A percentile compares a stretch with the other conserved stretches of the same genome.
Evolutionary conservation across 2,329 filamentous ascomycete genomes (phyloP).

Genomic region (Trichoderma atroviride): DNA sequence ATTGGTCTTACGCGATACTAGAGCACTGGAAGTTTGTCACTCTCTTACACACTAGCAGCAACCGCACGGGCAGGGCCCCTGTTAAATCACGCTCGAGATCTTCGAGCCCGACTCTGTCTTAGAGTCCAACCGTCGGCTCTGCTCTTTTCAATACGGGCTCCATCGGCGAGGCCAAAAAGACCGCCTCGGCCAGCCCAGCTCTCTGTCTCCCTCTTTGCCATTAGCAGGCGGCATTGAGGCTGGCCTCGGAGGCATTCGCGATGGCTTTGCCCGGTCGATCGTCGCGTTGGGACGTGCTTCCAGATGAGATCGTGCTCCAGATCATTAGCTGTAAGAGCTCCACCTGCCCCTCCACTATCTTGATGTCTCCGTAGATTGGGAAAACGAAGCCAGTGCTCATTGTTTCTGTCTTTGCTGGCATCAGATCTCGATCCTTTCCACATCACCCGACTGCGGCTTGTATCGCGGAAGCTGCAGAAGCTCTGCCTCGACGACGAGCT

Average conservation of each 20-base stretch:
- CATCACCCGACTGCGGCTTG: conserved; percentile 67
- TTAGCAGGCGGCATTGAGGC: conserved; percentile 17
- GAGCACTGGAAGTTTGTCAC: conserved; percentile 7
- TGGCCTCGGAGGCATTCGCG: conserved; percentile 28
- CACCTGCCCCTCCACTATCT: conserved; percentile 10
- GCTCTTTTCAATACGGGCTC: background rate
- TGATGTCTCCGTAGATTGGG: conserved; percentile 1
- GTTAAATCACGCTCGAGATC: conserved; percentile 24
- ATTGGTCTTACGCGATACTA: conserved; percentile 18
- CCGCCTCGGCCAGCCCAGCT: conserved; percentile 8
- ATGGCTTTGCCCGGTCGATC: conserved; percentile 35
- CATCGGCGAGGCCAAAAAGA: conserved; percentile 8
- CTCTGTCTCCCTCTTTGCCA: conserved; percentile 19
- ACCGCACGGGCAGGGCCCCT: conserved; percentile 15
- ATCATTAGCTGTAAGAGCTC: conserved; percentile 61
- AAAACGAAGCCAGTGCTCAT: conserved; percentile 28
- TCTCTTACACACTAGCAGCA: conserved; percentile 21
- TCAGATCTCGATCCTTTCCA: conserved; percentile 43
- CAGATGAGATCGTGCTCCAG: conserved; percentile 65
- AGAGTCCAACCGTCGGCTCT: conserved; percentile 11
- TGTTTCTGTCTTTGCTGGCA: conserved; percentile 7
- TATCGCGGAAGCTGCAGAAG: conserved; percentile 66
- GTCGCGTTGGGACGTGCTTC: conserved; percentile 53
- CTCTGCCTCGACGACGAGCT: conserved; percentile 73
- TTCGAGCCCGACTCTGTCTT: conserved; percentile 12